Conservation (phyloP, 345 rosid species). For the Citrus sinensis region DNA sequence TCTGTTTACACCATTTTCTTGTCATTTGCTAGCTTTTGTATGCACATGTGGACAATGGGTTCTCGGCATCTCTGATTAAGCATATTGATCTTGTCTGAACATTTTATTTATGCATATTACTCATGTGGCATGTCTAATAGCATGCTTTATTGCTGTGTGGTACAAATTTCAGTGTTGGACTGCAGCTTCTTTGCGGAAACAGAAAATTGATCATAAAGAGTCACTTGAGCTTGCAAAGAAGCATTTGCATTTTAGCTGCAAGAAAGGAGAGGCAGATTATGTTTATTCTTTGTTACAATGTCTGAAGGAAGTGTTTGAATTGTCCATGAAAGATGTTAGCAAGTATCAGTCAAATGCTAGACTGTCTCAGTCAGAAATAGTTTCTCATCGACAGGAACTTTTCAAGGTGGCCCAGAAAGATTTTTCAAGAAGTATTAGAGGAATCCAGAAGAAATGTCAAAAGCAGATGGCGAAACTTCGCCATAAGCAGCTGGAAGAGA, state of each 20-base stretch:
- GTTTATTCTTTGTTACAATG: slow-evolving; percentile 50
- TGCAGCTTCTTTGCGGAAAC: slow-evolving; percentile 66
- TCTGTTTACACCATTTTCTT: background rate
- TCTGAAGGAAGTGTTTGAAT: slow-evolving; percentile 55
- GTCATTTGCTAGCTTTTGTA: background rate
- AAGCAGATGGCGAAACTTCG: slow-evolving; percentile 45
- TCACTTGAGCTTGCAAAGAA: slow-evolving; percentile 65
- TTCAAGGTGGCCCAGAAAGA: slow-evolving; percentile 40
- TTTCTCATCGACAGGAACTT: slow-evolving; percentile 27
- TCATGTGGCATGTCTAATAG: background rate
- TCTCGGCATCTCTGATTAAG: background rate
- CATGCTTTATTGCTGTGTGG: slow-evolving; percentile 1
- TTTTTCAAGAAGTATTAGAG: slow-evolving; percentile 40
- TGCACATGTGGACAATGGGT: background rate
- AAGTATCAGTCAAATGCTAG: slow-evolving; percentile 26
- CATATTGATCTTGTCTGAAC: background rate
- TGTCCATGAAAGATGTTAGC: slow-evolving; percentile 15
- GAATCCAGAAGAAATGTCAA: slow-evolving; percentile 45
- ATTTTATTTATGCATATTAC: background rate
- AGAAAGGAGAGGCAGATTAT: slow-evolving; percentile 57
- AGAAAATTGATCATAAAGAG: slow-evolving; percentile 56
- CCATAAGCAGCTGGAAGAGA: slow-evolving; percentile 42
- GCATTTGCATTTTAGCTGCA: slow-evolving; percentile 60
- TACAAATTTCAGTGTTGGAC: slow-evolving; percentile 72
- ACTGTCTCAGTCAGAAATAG: slow-evolving; percentile 11